Conservation (phyloP, 164 flowering plant genomes). For the Aristolochia fimbriata region DNA sequence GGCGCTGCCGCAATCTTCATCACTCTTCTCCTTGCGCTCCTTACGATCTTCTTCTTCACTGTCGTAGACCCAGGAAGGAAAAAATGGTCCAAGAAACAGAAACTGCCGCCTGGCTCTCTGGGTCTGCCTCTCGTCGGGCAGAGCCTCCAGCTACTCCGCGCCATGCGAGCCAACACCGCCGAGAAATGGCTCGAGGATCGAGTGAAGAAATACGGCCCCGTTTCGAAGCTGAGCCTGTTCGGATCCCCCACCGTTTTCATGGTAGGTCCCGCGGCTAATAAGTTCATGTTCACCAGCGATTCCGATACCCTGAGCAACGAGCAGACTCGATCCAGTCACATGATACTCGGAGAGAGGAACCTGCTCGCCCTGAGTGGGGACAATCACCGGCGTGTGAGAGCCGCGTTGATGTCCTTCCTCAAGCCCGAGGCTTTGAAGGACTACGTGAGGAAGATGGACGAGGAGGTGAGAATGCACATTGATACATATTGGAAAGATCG, state of each 20-base stretch:
- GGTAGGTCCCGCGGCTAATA: conserved; percentile 34
- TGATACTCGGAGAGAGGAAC: conserved; percentile 20
- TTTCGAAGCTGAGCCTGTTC: conserved; percentile 28
- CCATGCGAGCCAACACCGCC: conserved; percentile 26
- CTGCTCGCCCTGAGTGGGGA: conserved; percentile 21
- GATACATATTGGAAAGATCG: conserved; percentile 14
- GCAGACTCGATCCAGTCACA: conserved; percentile 21
- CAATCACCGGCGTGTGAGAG: conserved; percentile 20
- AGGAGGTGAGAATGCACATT: conserved; percentile 14
- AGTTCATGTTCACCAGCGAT: conserved; percentile 22
- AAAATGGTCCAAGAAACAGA: conserved; percentile 9
- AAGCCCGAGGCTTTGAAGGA: conserved; percentile 21
- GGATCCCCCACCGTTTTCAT: conserved; percentile 29
- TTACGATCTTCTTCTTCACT: conserved; percentile 12
- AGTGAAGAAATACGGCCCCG: conserved; percentile 23
- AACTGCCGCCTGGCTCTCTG: conserved; percentile 30
- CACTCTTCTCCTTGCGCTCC: conserved; percentile 12
- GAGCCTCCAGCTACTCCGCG: conserved; percentile 25
- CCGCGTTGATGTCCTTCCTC: conserved; percentile 16
- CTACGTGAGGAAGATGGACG: conserved; percentile 20
- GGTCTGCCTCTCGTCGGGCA: conserved; percentile 37
- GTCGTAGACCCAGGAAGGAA: conserved; percentile 3
- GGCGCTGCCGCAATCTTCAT: background rate
- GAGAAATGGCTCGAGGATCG: conserved; percentile 30
- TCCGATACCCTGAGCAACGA: conserved; percentile 16